phyloP scores from a whole-genome alignment of 805 yeast species.

The Candida corydali region DNA sequence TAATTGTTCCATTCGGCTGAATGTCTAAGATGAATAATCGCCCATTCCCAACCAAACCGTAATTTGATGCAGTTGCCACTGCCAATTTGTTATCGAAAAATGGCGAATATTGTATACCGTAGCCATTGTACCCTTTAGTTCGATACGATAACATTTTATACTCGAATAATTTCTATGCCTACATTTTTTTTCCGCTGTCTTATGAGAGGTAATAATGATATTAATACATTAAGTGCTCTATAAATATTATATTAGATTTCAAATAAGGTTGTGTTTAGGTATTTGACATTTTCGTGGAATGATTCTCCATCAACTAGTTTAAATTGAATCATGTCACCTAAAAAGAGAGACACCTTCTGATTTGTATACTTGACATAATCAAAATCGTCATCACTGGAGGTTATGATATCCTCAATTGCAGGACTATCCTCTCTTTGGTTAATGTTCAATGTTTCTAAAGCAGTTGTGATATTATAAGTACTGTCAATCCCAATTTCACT shows the following conservation, averaged over 20 bases:
- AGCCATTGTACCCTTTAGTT: conserved; percentile 82
- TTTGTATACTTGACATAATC: conserved; percentile 72
- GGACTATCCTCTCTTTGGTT: conserved; percentile 8
- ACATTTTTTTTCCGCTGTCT: background rate
- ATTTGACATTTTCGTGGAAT: conserved; percentile 29
- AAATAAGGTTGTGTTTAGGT: conserved; percentile 31
- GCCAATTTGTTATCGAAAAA: conserved; percentile 86
- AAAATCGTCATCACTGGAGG: conserved; percentile 57
- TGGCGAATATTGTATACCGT: conserved; percentile 85
- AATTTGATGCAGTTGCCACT: conserved; percentile 87
- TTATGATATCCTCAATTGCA: conserved; percentile 20
- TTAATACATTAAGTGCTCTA: background rate
- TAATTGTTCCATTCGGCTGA: conserved; percentile 58
- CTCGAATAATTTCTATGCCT: background rate
- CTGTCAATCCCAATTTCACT: conserved; percentile 35
- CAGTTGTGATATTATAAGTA: conserved; percentile 31
- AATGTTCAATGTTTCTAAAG: conserved; percentile 48
- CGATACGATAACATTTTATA: conserved; percentile 63
- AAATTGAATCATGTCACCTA: conserved; percentile 69
- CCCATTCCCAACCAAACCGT: conserved; percentile 94
- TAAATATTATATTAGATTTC: background rate
- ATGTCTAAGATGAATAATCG: conserved; percentile 68
- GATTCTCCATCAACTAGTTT: conserved; percentile 40
- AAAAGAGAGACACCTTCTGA: conserved; percentile 67
- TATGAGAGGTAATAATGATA: background rate